Conservation (phyloP, 2,329 filamentous ascomycete genomes). For the Claviceps lovelessii region DNA sequence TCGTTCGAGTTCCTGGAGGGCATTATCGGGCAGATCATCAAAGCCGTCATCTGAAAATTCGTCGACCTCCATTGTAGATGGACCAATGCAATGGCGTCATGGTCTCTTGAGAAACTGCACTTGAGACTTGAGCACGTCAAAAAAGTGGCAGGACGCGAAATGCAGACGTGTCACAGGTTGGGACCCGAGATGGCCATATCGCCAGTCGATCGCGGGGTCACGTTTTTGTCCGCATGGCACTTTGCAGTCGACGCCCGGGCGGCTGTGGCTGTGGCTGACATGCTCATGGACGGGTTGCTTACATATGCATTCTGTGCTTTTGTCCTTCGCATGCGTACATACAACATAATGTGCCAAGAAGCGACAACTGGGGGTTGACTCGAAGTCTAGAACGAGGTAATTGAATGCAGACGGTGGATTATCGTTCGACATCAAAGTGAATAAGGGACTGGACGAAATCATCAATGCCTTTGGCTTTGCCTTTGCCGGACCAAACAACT, state of each 20-base stretch:
- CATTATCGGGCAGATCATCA: conserved; percentile 43
- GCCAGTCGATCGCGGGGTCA: conserved; percentile 8
- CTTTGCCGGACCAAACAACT: too few relatives aligned
- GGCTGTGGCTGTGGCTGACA: neutral
- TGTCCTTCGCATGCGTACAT: too few relatives aligned
- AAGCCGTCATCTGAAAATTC: conserved; percentile 51
- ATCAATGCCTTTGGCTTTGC: too few relatives aligned
- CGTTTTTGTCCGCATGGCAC: neutral
- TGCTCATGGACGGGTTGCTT: neutral
- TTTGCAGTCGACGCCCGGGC: neutral
- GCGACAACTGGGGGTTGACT: too few relatives aligned
- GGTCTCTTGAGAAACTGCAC: neutral
- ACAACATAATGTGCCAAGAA: too few relatives aligned
- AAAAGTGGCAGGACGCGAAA: neutral
- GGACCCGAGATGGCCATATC: neutral
- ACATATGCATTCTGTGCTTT: neutral
- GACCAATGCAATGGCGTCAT: conserved; percentile 6
- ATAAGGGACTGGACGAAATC: too few relatives aligned
- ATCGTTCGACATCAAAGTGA: too few relatives aligned
- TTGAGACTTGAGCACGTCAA: neutral
- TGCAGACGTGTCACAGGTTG: neutral
- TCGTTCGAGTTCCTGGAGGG: conserved; percentile 48
- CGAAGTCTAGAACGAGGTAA: too few relatives aligned
- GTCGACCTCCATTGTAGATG: conserved; percentile 29
- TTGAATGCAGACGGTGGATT: too few relatives aligned